phyloP scores from a whole-genome alignment of 176 grass and related monocot genomes.

The Musa itinerans region DNA sequence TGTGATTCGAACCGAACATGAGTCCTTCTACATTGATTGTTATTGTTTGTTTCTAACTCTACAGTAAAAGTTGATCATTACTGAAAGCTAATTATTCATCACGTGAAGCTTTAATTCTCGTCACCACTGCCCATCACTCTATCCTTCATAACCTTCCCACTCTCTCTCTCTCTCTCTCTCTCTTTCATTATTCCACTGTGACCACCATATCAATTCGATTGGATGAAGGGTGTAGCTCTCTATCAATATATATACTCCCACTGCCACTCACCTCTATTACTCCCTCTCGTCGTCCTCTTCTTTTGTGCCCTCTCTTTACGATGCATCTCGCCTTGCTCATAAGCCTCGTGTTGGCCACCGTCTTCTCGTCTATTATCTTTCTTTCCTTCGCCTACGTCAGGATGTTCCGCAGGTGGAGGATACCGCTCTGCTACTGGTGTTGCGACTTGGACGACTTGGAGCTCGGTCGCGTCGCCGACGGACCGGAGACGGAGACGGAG shows the following conservation, averaged over 20 bases:
- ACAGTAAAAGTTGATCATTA: no score
- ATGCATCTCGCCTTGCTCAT: not conserved
- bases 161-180: no score
- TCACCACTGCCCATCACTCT: no score
- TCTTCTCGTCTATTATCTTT: not conserved
- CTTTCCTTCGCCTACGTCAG: not conserved
- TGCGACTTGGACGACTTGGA: constrained; percentile 18
- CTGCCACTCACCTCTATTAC: not conserved
- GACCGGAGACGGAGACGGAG: not conserved
- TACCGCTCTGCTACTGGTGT: constrained; percentile 43
- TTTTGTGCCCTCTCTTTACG: not conserved
- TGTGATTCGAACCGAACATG: no score
- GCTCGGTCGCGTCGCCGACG: constrained; percentile 16
- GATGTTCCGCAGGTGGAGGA: constrained; percentile 40
- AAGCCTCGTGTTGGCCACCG: not conserved
- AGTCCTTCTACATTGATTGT: no score
- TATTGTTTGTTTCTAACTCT: no score
- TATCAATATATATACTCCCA: not conserved
- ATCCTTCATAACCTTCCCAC: no score
- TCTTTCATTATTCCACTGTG: no score
- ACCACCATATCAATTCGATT: not conserved
- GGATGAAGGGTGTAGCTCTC: not conserved
- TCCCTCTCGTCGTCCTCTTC: not conserved
- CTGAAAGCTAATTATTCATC: no score
- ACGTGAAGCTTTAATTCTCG: no score